Conservation (phyloP, 2,329 filamentous ascomycete genomes). For the Diplodia sapinea region DNA sequence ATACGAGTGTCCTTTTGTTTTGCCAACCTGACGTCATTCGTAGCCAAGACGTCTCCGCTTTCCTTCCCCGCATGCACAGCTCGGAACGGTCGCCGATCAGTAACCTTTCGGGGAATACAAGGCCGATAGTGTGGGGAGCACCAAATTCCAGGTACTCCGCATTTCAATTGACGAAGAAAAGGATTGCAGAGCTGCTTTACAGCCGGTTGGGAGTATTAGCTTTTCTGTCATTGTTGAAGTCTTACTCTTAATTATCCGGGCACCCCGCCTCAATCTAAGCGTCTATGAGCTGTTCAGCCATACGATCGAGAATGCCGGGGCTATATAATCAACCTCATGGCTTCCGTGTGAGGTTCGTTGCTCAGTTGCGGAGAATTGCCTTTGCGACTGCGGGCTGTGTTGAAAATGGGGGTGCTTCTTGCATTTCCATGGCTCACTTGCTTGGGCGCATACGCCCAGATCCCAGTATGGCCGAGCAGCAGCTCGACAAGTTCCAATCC, state of each 20-base stretch:
- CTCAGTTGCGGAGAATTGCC: neutral
- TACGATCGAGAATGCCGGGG: neutral
- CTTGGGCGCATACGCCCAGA: slow-evolving; percentile 8
- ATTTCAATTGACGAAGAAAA: neutral
- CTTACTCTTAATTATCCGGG: slow-evolving; percentile 3
- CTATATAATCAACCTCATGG: neutral
- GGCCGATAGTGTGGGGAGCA: neutral
- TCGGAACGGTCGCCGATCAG: slow-evolving; percentile 3
- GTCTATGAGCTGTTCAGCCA: neutral
- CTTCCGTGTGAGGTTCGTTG: neutral
- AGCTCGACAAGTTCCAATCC: slow-evolving; percentile 14
- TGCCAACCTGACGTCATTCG: neutral
- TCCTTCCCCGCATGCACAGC: slow-evolving; percentile 4
- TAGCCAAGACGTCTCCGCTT: slow-evolving; percentile 19
- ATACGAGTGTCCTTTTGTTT: neutral
- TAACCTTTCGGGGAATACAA: slow-evolving; percentile 1
- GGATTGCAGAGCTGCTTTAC: neutral
- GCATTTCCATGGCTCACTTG: neutral
- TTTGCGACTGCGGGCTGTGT: neutral
- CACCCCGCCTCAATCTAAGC: neutral
- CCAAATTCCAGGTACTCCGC: slow-evolving; percentile 10
- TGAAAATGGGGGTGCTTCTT: neutral
- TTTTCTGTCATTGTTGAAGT: neutral
- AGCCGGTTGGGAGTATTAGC: neutral
- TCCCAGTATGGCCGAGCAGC: slow-evolving; percentile 17